Evolutionary conservation across 2,329 filamentous ascomycete genomes (phyloP), one percentile per base, ranked within the genome.

Genomic region (Eutypella sp.): DNA sequence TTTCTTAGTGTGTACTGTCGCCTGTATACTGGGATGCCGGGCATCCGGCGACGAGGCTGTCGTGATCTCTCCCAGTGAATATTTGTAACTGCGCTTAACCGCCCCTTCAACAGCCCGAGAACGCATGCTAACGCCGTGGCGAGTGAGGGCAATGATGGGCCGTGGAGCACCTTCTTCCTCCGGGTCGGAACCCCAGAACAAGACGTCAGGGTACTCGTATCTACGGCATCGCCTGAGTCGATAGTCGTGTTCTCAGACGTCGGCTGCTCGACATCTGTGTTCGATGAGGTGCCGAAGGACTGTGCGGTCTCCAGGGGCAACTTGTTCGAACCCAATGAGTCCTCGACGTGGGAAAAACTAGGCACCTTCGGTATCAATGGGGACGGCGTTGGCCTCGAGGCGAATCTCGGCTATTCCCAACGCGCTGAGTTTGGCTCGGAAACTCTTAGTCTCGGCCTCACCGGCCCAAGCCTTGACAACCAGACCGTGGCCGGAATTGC

Each of bases 81-180:
- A 67, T 41, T 69, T 68, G 65, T 66, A 59, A 57, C 40, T 57
- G 8, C 38, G 38, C 22, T 33, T 47, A 18, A 22, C n/a, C n/a
- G 16, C 16, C 40, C 13, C 22, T 34, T 37, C 3, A 42, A 40
- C 42, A n/a, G 18, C 27, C 22, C 8, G 36, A 24, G n/a, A 37
- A 19, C 25, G 29, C 40, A 13, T 48, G 37, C 52, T 61, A 36
- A 60, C 45, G 42, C 20, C 36, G n/a, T 18, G 9, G 36, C 13
- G 16, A 63, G 60, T 39, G 66, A 69, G 20, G 68, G 68, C 45
- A 69, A 67, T 38, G 68, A 71, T 46, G 68, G 68, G 16, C 61
- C 61, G 18, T 70, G 67, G 67, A 68, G 65, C 48, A 69, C 59
- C 13, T 70, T 70, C 45, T 54, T 64, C 45, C 42, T 67, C 31